phyloP scores from a whole-genome alignment of 768 basidiomycete genomes.

The Leccinum broughii region DNA sequence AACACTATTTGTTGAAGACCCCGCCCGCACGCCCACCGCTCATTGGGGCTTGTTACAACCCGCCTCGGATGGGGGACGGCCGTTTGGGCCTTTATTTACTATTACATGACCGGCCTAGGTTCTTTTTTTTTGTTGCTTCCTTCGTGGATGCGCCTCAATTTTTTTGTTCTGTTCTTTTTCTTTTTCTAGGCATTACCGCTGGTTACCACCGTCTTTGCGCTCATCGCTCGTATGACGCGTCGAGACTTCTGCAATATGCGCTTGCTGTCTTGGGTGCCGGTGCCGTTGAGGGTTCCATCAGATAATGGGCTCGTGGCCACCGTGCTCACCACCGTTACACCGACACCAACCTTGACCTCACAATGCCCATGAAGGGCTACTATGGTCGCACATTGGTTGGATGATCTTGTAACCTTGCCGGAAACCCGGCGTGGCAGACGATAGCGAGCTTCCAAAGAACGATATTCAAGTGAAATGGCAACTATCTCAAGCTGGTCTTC shows the following conservation, averaged over 20 bases:
- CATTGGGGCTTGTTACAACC: constrained; percentile 65
- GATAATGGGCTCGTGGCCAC: constrained; percentile 99
- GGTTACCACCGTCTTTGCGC: constrained; percentile 99
- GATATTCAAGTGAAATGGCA: constrained; percentile 78
- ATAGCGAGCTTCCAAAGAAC: constrained; percentile 82
- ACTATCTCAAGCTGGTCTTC: constrained; percentile 73
- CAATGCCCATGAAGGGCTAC: constrained; percentile 86
- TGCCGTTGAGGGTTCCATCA: constrained; percentile 94
- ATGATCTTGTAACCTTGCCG: constrained; percentile 90
- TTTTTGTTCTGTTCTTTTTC: constrained; percentile 35
- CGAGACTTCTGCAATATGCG: constrained; percentile 77
- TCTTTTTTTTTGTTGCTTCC: constrained; percentile 32
- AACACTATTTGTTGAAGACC: constrained; percentile 23
- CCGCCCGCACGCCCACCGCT: constrained; percentile 42
- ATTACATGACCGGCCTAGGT: constrained; percentile 84
- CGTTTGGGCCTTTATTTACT: constrained; percentile 65
- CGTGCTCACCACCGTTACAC: constrained; percentile 97
- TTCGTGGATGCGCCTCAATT: neutral
- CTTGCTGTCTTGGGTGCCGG: constrained; percentile 87
- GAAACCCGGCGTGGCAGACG: constrained; percentile 87
- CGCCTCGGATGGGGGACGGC: constrained; percentile 72
- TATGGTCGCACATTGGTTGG: constrained; percentile 89
- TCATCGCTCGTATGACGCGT: constrained; percentile 93
- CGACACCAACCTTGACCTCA: constrained; percentile 97
- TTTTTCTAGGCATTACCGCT: constrained; percentile 68